Evolutionary conservation across 75 land plant genomes (phyloP), one percentile per base, ranked within the genome.

Genomic region (Gnetum montanum): DNA sequence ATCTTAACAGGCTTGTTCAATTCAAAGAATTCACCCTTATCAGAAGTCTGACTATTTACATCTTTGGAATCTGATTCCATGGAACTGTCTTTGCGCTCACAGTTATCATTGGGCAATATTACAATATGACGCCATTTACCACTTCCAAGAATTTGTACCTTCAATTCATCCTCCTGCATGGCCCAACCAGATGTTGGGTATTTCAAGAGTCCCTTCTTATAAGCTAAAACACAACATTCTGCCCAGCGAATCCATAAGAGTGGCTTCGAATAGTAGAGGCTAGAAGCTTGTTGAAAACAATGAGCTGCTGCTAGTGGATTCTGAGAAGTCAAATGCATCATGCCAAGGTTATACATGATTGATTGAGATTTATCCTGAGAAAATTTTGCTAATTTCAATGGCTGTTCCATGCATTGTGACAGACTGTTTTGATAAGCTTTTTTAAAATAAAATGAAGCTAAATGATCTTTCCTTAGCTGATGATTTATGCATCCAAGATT

Each of bases 401-500:
- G 82, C 54, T 75, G 78, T 26, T 76, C 82, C 29, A 67, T 62
- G 48, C 56, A 44, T 4, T 70, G 41, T 11, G 76, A 55, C 0
- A 72, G 49, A 66, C 59, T 68, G 43, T 43, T 65, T 24, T 49
- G 66, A 23, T 84, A 37, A 3, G 97, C 99, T 62, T 76, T 84
- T 30, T 64, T 59, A 45, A 95, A 90, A 59, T 77, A 79, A 16
- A 77, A 24, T 24, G 67, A 54, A 23, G 99, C 72, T 3, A 79
- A 72, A 20, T 81, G 75, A 16, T 78, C 68, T 28, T 83, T 83
- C 22, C 80, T 61, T 7, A 86, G 65, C 25, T 79, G 80, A 53
- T 76, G 80, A 62, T 78, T 70, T 34, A 95, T 83, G 70, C 97
- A 95, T 8, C 99, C 99, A 56, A 90, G 72, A 59, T 95, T 95